A percentile compares a stretch with the other conserved stretches of the same genome.
Evolutionary conservation across 192 early-diverging fungal species (phyloP).

Genomic region (Gryganskiella cystojenkinii): DNA sequence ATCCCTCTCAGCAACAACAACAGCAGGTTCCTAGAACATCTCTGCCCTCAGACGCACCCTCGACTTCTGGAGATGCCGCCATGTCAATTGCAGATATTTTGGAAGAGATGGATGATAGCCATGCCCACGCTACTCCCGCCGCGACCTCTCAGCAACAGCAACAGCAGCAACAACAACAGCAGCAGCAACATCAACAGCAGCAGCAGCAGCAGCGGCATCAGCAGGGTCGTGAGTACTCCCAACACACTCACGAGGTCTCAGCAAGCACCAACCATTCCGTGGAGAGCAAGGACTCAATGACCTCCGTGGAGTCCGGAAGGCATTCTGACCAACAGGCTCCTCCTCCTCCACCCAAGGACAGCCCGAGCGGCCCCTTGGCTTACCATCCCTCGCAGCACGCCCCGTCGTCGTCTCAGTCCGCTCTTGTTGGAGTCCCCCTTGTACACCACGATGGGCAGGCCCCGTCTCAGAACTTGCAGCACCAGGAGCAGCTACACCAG

Average conservation of each 20-base stretch:
- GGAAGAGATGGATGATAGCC: no score
- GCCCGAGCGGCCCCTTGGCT: slow-evolving; percentile 3
- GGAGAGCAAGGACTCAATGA: slow-evolving; percentile 28
- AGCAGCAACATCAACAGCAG: slow-evolving; percentile 4
- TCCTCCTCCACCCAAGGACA: slow-evolving; percentile 39
- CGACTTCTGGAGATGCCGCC: no score
- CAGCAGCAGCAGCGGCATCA: slow-evolving; percentile 3
- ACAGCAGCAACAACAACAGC: slow-evolving; percentile 5
- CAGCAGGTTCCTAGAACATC: no score
- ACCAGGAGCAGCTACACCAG: background rate
- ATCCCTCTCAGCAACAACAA: slow-evolving; percentile 6
- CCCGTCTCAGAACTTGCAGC: background rate
- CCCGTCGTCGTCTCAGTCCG: background rate
- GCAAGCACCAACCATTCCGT: slow-evolving; percentile 12
- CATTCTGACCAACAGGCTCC: slow-evolving; percentile 17
- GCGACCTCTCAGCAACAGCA: slow-evolving; percentile 10
- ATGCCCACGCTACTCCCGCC: background rate
- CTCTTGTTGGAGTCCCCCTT: no score
- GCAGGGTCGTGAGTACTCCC: slow-evolving; percentile 1
- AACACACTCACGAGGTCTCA: slow-evolving; percentile 25
- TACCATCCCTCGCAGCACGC: no score
- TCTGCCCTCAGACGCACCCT: no score
- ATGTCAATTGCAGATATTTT: no score
- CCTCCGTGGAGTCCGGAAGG: slow-evolving; percentile 22
- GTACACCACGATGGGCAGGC: background rate